Evolutionary conservation across 2,329 filamentous ascomycete species (phyloP).

Genomic region (Microcyclosporella mali): DNA sequence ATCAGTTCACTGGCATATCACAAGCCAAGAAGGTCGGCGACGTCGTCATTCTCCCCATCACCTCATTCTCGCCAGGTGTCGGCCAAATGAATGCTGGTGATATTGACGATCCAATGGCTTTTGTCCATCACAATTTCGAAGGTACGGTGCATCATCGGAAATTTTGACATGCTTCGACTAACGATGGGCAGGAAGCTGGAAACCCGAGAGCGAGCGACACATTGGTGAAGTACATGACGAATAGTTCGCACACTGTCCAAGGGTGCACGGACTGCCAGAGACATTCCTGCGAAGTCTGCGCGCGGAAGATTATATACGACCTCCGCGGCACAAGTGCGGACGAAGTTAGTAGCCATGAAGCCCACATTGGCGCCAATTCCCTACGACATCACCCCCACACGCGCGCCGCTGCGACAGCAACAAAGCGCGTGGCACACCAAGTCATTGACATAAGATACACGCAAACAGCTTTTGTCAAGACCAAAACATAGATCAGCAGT

Average conservation of each 20-base stretch:
- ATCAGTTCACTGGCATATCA: constrained; percentile 84
- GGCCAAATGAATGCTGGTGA: constrained; percentile 88
- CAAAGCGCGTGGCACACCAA: not conserved
- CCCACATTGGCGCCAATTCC: not conserved
- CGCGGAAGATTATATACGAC: not conserved
- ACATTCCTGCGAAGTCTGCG: not conserved
- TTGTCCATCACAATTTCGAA: constrained; percentile 95
- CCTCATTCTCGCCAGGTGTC: constrained; percentile 92
- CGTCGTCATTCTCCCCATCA: constrained; percentile 89
- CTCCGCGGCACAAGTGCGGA: constrained; percentile 4
- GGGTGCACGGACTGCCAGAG: too few relatives aligned
- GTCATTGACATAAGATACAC: not conserved
- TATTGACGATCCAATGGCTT: constrained; percentile 87
- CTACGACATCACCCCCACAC: constrained; percentile 2
- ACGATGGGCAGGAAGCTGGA: constrained; percentile 59
- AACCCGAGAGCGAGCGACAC: constrained; percentile 64
- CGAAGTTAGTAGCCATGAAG: not conserved
- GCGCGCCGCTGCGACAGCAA: not conserved
- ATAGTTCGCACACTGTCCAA: not conserved
- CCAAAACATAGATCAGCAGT: not conserved
- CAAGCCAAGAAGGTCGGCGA: constrained; percentile 82
- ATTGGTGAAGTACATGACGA: constrained; percentile 46
- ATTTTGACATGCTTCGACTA: constrained; percentile 2
- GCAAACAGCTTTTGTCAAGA: not conserved
- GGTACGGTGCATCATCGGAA: constrained; percentile 49